phyloP scores from a whole-genome alignment of 2,329 filamentous ascomycete genomes.

The Apiospora phragmitis region DNA sequence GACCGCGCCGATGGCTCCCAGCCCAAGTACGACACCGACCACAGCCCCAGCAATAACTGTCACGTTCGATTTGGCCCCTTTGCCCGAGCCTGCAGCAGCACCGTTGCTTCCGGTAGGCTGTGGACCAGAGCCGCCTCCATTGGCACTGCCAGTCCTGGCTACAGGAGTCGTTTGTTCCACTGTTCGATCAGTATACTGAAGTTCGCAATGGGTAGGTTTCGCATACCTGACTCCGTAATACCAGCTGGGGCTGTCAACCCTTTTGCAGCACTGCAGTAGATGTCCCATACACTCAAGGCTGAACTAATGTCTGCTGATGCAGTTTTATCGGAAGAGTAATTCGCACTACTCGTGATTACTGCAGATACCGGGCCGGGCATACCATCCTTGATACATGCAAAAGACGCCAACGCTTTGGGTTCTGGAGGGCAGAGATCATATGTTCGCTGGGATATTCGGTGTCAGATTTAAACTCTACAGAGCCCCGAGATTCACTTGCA shows the following conservation, averaged over 20 bases:
- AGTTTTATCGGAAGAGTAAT: conserved; percentile 44
- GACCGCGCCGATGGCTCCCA: conserved; percentile 30
- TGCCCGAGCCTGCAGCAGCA: conserved; percentile 19
- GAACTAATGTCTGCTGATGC: conserved; percentile 46
- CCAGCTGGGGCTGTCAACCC: conserved; percentile 40
- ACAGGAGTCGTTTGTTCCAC: conserved; percentile 25
- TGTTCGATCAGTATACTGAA: conserved; percentile 15
- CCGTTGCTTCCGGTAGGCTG: conserved; percentile 15
- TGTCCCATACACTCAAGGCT: conserved; percentile 44
- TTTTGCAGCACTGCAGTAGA: conserved; percentile 52
- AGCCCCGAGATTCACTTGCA: conserved; percentile 30
- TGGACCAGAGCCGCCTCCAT: conserved; percentile 16
- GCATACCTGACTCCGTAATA: conserved; percentile 39
- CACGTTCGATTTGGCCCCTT: conserved; percentile 20
- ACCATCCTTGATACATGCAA: conserved; percentile 50
- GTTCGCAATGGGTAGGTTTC: neutral
- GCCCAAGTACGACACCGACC: conserved; percentile 33
- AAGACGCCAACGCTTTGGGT: conserved; percentile 52
- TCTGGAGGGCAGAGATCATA: conserved; percentile 44
- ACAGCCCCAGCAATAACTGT: conserved; percentile 32
- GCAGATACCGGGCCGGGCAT: conserved; percentile 45
- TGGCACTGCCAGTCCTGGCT: conserved; percentile 11
- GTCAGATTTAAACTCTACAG: neutral
- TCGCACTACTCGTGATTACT: conserved; percentile 44
- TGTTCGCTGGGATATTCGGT: conserved; percentile 32